phyloP scores from a whole-genome alignment of 495 filamentous ascomycete species.

The Chaetomidium leptoderma region DNA sequence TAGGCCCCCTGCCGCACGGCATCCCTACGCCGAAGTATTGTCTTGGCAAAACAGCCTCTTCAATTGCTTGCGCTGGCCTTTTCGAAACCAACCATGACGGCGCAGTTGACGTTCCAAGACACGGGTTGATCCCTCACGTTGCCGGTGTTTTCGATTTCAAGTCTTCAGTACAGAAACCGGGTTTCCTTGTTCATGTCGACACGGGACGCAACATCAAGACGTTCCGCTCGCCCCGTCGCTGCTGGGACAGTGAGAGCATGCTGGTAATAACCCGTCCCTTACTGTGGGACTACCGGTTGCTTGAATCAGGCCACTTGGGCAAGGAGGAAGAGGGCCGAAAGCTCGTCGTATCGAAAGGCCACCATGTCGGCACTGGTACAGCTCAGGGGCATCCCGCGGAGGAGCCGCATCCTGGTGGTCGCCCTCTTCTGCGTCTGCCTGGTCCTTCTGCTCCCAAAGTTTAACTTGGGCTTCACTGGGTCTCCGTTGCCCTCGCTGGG shows the following conservation, averaged over 20 bases:
- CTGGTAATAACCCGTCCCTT: not conserved
- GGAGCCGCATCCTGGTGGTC: conserved; percentile 33
- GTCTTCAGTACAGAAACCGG: not conserved
- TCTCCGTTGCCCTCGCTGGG: conserved; percentile 20
- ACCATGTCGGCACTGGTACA: conserved; percentile 25
- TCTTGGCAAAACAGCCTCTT: conserved; percentile 1
- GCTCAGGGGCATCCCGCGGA: conserved; percentile 36
- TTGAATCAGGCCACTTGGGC: too few relatives aligned
- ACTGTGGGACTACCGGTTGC: not conserved
- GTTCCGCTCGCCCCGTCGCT: too few relatives aligned
- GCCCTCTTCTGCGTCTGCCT: conserved; percentile 30
- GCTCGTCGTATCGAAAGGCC: not conserved
- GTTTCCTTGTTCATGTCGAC: too few relatives aligned
- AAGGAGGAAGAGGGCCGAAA: not conserved
- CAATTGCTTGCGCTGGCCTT: conserved; percentile 2
- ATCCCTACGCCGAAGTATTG: not conserved
- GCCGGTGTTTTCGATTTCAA: not conserved
- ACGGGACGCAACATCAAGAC: too few relatives aligned
- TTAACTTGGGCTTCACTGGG: conserved; percentile 19
- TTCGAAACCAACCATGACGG: not conserved
- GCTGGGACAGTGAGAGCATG: not conserved
- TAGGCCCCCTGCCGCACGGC: not conserved
- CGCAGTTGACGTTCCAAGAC: not conserved
- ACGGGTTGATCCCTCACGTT: not conserved
- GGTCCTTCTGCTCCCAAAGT: conserved; percentile 28